These are phyloP conservation scores for Dactylonectria estremocensis DNA, from an alignment of 2,329 filamentous ascomycete genomes.

Conservation along the genomic window DNA sequence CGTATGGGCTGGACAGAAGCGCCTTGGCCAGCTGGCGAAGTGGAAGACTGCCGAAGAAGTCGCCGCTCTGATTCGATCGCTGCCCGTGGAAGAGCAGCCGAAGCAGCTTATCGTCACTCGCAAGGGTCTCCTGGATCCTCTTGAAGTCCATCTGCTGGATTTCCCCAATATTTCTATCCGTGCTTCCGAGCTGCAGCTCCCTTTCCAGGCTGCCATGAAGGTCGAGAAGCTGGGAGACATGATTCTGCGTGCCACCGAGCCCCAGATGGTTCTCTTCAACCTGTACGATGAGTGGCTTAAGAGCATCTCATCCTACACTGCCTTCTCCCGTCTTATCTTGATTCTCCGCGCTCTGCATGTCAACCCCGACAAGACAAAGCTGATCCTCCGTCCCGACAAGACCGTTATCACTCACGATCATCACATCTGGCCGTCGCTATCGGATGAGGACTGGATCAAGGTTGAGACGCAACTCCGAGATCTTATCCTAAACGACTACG, in stretches of 20 bases:
- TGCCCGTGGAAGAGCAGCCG: slow-evolving; percentile 97
- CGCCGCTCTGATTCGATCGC: slow-evolving; percentile 92
- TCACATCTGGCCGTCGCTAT: slow-evolving; percentile 96
- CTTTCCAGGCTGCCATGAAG: slow-evolving; percentile 99
- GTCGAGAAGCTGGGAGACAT: slow-evolving; percentile 99
- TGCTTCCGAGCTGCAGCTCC: slow-evolving; percentile 94
- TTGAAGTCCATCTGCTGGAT: slow-evolving; percentile 96
- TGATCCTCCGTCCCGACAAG: slow-evolving; percentile 95
- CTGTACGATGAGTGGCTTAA: slow-evolving; percentile 99
- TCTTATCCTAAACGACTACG: slow-evolving; percentile 97
- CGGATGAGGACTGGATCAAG: slow-evolving; percentile 99
- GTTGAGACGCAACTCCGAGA: slow-evolving; percentile 97
- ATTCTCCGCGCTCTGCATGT: slow-evolving; percentile 96
- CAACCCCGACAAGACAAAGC: slow-evolving; percentile 98
- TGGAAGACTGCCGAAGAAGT: slow-evolving; percentile 99
- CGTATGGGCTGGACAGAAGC: slow-evolving; percentile 99
- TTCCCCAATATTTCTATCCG: slow-evolving; percentile 99
- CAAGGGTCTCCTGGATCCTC: slow-evolving; percentile 95
- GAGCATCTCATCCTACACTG: slow-evolving; percentile 98
- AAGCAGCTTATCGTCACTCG: slow-evolving; percentile 99
- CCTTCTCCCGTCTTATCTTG: slow-evolving; percentile 94
- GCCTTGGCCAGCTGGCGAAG: slow-evolving; percentile 97
- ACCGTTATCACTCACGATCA: slow-evolving; percentile 98
- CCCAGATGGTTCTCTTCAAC: slow-evolving; percentile 99
- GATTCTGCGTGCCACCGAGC: slow-evolving; percentile 97